A percentile compares a stretch with the other conserved stretches of the same genome.
Conservation (phyloP, 2,329 filamentous ascomycete genomes). For the Phaeophleospora eucalypticola region DNA sequence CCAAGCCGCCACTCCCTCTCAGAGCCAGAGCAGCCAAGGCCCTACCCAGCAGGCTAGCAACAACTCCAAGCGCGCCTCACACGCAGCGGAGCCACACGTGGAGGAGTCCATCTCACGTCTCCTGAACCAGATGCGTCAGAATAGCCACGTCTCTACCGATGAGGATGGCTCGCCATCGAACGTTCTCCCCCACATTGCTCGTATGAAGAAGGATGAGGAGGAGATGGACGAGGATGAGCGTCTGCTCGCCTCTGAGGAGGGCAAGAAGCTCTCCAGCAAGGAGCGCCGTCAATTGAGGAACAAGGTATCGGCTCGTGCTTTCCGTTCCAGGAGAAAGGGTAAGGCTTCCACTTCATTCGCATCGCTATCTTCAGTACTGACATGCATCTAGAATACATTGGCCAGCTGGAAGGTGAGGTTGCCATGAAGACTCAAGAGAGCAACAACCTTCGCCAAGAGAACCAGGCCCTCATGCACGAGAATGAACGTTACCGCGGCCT, state of each 20-base stretch:
- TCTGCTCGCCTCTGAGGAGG: slow-evolving; percentile 90
- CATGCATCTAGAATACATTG: slow-evolving; percentile 77
- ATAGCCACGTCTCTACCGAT: slow-evolving; percentile 50
- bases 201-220: slow-evolving; percentile 86
- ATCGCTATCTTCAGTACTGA: slow-evolving; percentile 44
- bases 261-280: slow-evolving; percentile 98
- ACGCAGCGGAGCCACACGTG: slow-evolving; percentile 44
- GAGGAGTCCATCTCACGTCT: slow-evolving; percentile 94
- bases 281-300: slow-evolving; percentile 95
- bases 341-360: slow-evolving; percentile 37
- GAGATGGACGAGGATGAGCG: slow-evolving; percentile 99
- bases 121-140: slow-evolving; percentile 83
- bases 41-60: slow-evolving; percentile 26
- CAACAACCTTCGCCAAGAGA: slow-evolving; percentile 73
- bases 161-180: slow-evolving; percentile 42
- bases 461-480: slow-evolving; percentile 63
- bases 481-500: slow-evolving; percentile 57
- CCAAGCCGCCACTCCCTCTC: slow-evolving; percentile 25
- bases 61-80: slow-evolving; percentile 45
- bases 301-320: slow-evolving; percentile 96
- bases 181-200: slow-evolving; percentile 63
- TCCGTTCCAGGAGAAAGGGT: slow-evolving; percentile 98
- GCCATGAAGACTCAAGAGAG: slow-evolving; percentile 78
- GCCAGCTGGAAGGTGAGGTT: slow-evolving; percentile 86
- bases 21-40: slow-evolving; percentile 26